Percentiles rank a stretch among this genome's conserved stretches.
Conservation (phyloP, 805 yeast genomes). For the Candida parachauliodes region DNA sequence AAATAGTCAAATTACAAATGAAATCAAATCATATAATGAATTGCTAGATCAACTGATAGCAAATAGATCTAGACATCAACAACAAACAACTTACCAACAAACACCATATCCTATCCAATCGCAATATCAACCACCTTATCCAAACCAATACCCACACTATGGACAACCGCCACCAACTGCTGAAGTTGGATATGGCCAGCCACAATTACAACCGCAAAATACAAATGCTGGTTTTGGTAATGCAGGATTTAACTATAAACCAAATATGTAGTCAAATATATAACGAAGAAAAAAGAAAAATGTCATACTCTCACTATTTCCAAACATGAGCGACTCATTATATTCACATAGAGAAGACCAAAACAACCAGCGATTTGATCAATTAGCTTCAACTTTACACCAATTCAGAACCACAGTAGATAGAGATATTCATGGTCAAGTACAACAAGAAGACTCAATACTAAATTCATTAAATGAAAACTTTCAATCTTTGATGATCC, state of each 20-base stretch:
- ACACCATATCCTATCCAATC: conserved; percentile 8
- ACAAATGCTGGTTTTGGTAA: conserved; percentile 43
- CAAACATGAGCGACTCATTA: conserved; percentile 24
- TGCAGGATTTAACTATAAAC: conserved; percentile 4
- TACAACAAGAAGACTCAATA: conserved; percentile 38
- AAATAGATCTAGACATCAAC: conserved; percentile 13
- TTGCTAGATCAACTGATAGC: conserved; percentile 51
- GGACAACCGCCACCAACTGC: conserved; percentile 1
- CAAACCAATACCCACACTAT: background rate
- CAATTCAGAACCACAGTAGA: conserved; percentile 41
- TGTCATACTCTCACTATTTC: no score
- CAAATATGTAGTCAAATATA: background rate
- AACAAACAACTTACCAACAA: conserved; percentile 7
- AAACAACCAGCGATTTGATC: conserved; percentile 41
- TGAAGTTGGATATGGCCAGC: background rate
- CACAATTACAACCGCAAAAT: conserved; percentile 23
- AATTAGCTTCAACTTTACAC: conserved; percentile 39
- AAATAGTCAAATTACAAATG: conserved; percentile 65
- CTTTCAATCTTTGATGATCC: conserved; percentile 34
- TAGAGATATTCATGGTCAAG: conserved; percentile 38
- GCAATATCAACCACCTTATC: background rate
- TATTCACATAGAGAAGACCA: conserved; percentile 41
- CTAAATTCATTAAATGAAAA: conserved; percentile 37
- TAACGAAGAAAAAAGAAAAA: background rate
- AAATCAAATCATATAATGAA: conserved; percentile 66